Percentiles rank a stretch among this genome's conserved stretches.
phyloP scores from a whole-genome alignment of 2,329 filamentous ascomycete genomes.

The Clonostachys rhizophaga region DNA sequence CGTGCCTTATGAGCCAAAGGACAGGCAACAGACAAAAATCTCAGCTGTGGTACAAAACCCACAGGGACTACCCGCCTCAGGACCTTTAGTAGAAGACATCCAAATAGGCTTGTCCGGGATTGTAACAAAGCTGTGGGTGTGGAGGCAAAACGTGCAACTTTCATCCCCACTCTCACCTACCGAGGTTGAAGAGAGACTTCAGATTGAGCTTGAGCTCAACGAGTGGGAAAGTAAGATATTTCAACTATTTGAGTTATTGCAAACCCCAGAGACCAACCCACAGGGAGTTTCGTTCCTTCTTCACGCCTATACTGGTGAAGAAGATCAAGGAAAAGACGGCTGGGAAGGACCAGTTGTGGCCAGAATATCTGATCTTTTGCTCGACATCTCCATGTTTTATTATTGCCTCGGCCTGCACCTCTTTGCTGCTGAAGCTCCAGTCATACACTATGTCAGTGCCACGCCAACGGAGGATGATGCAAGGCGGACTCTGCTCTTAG shows the following conservation, averaged over 20 bases:
- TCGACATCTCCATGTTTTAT: constrained; percentile 25
- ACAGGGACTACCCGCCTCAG: constrained; percentile 13
- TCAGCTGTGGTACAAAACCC: constrained; percentile 18
- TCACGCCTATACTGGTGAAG: constrained; percentile 18
- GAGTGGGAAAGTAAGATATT: constrained; percentile 12
- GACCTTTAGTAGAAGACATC: constrained; percentile 24
- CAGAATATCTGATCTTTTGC: constrained; percentile 20
- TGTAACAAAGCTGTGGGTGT: constrained; percentile 22
- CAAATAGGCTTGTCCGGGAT: constrained; percentile 22
- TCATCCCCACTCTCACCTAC: constrained; percentile 20
- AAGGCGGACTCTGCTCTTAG: no score
- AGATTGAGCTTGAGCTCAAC: constrained; percentile 17
- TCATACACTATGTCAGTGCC: constrained; percentile 25
- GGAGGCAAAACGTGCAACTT: constrained; percentile 21
- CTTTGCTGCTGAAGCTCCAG: constrained; percentile 24
- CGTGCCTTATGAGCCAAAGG: constrained; percentile 19
- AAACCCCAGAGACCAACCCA: constrained; percentile 1
- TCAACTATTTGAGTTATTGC: constrained; percentile 14
- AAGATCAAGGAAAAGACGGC: constrained; percentile 11
- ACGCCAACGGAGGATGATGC: not conserved
- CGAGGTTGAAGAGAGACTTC: constrained; percentile 25
- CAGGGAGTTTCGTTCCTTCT: constrained; percentile 8
- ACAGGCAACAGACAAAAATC: constrained; percentile 19
- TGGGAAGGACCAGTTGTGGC: constrained; percentile 15
- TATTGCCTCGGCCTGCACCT: constrained; percentile 28